A percentile compares a stretch with the other conserved stretches of the same genome.
phyloP scores from a whole-genome alignment of 169 alveolate species.

The Miamiensis avidus region DNA sequence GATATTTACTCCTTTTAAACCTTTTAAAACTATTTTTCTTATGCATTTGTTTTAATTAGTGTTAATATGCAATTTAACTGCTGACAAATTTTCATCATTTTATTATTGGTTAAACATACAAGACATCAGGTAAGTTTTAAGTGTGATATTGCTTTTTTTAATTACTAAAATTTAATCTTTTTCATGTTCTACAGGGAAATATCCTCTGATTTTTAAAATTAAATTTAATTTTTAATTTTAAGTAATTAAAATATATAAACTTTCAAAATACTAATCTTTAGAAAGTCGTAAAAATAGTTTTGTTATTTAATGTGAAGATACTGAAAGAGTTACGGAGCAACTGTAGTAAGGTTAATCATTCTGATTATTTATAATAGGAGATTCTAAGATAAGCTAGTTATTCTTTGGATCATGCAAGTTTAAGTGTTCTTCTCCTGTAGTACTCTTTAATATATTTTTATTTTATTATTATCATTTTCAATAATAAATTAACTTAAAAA shows the following conservation, averaged over 20 bases:
- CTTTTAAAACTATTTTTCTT: slow-evolving; percentile 5
- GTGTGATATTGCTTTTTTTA: slow-evolving; percentile 4
- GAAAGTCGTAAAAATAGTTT: slow-evolving; percentile 2
- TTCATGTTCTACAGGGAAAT: slow-evolving; percentile 13
- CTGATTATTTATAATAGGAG: too few species aligned
- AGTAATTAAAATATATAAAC: neutral
- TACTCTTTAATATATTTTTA: too few species aligned
- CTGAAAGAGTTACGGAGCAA: neutral
- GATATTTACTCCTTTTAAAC: slow-evolving; percentile 23
- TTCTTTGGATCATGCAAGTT: too few species aligned
- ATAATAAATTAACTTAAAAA: too few species aligned
- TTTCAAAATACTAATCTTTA: neutral
- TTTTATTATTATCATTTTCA: too few species aligned
- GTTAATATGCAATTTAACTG: neutral
- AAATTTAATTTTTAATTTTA: neutral
- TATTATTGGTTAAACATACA: slow-evolving; percentile 1
- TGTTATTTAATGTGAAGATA: slow-evolving; percentile 6
- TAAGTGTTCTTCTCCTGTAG: too few species aligned
- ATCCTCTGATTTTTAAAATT: slow-evolving; percentile 3
- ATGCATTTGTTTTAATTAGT: slow-evolving; percentile 18
- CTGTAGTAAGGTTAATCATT: slow-evolving; percentile 2
- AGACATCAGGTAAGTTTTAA: neutral
- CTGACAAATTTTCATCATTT: slow-evolving; percentile 2
- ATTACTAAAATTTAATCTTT: slow-evolving; percentile 22
- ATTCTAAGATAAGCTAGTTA: too few species aligned